These are phyloP conservation scores for Ascochyta fabae DNA, from an alignment of 2,329 filamentous ascomycete genomes.

Conservation along the genomic window DNA sequence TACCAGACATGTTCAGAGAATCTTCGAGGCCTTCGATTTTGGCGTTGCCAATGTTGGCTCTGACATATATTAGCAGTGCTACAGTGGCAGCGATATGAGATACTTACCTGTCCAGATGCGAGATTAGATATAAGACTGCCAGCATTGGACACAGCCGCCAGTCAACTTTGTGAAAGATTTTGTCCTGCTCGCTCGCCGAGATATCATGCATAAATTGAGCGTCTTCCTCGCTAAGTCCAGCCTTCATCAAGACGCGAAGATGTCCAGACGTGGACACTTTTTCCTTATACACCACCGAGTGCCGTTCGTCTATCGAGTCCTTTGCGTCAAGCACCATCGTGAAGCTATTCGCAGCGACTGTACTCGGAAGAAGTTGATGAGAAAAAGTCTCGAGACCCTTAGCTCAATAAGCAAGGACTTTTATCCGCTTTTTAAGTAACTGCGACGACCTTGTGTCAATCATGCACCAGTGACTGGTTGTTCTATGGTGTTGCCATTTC, in stretches of 20 bases:
- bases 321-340: slow-evolving; percentile 7
- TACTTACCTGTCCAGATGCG: slow-evolving; percentile 35
- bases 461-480: background rate
- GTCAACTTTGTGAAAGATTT: slow-evolving; percentile 34
- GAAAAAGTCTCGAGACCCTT: background rate
- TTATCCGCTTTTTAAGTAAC: background rate
- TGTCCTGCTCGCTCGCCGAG: slow-evolving; percentile 29
- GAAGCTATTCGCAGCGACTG: background rate
- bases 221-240: slow-evolving; percentile 32
- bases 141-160: slow-evolving; percentile 32
- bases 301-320: slow-evolving; percentile 1
- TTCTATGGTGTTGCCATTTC: background rate
- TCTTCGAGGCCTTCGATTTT: slow-evolving; percentile 41
- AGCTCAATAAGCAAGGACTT: no score
- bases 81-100: no score
- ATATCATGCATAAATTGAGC: slow-evolving; percentile 34
- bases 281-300: slow-evolving; percentile 3
- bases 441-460: background rate
- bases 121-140: slow-evolving; percentile 37
- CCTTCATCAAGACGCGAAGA: slow-evolving; percentile 17
- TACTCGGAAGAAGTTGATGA: background rate
- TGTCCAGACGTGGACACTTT: slow-evolving; percentile 14
- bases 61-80: background rate
- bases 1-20: slow-evolving; percentile 49
- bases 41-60: slow-evolving; percentile 54